A percentile compares a stretch with the other conserved stretches of the same genome.
Conservation (phyloP, 2,329 filamentous ascomycete species). For the Epichloe hybrida region DNA sequence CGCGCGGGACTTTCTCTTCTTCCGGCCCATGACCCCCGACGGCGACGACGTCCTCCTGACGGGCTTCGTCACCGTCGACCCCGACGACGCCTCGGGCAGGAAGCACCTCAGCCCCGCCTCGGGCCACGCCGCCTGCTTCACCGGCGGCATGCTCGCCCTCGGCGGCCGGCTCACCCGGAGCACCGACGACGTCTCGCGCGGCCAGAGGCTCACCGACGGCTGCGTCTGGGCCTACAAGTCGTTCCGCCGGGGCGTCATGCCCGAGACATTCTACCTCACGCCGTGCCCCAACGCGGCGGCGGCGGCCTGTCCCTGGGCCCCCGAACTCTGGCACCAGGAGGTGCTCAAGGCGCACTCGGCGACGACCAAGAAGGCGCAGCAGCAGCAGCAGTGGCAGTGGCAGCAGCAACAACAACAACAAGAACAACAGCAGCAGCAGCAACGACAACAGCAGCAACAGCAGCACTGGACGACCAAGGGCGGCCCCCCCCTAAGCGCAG, state of each 20-base stretch:
- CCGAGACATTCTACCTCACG: constrained; percentile 32
- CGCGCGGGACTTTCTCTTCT: constrained; percentile 50
- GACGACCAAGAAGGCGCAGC: too few species aligned
- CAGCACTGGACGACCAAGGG: neutral
- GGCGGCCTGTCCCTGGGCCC: constrained; percentile 21
- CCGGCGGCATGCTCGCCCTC: constrained; percentile 57
- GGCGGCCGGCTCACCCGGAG: constrained; percentile 48
- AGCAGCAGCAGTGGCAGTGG: too few species aligned
- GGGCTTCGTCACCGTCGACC: constrained; percentile 25
- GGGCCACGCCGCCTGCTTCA: constrained; percentile 30
- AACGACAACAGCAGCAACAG: too few species aligned
- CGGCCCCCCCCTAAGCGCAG: neutral
- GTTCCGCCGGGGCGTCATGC: constrained; percentile 45
- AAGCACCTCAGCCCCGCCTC: neutral
- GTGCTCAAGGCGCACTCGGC: constrained; percentile 8
- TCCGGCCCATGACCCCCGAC: constrained; percentile 51
- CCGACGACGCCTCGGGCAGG: constrained; percentile 27
- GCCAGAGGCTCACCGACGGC: constrained; percentile 49
- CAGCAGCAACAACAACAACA: too few species aligned
- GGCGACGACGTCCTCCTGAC: constrained; percentile 47
- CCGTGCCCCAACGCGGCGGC: constrained; percentile 18
- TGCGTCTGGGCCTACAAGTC: constrained; percentile 57
- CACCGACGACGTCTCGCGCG: constrained; percentile 48
- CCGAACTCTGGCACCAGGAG: constrained; percentile 21
- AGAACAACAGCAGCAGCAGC: too few species aligned